These are phyloP conservation scores for Cladosporium colombiae DNA, from an alignment of 2,329 filamentous ascomycete species.

Conservation along the genomic window DNA sequence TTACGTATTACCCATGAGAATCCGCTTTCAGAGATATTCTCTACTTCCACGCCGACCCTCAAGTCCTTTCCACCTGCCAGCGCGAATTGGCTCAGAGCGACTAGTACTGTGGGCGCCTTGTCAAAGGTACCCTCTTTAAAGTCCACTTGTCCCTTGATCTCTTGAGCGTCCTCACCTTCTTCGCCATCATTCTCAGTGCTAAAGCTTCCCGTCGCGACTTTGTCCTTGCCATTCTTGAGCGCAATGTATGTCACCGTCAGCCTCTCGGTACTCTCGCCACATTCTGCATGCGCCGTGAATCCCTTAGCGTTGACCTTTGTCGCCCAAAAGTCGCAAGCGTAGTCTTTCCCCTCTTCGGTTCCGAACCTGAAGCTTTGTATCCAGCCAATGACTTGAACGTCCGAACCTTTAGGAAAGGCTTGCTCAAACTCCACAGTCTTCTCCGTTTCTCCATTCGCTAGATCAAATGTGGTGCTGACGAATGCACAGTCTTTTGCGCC, in stretches of 20 bases:
- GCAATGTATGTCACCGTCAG: slow-evolving; percentile 24
- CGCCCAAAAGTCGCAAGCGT: slow-evolving; percentile 21
- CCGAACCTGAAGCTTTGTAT: slow-evolving; percentile 23
- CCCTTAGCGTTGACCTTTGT: slow-evolving; percentile 21
- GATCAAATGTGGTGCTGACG: slow-evolving; percentile 13
- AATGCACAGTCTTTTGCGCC: slow-evolving; percentile 17
- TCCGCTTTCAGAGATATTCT: slow-evolving; percentile 10
- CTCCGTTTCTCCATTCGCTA: slow-evolving; percentile 17
- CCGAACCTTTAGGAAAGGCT: slow-evolving; percentile 17
- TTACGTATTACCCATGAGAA: slow-evolving; percentile 19
- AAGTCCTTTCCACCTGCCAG: slow-evolving; percentile 14
- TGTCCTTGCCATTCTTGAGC: slow-evolving; percentile 24
- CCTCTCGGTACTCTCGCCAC: slow-evolving; percentile 21
- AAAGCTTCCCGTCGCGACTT: slow-evolving; percentile 24
- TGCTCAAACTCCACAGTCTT: slow-evolving; percentile 16
- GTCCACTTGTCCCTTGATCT: slow-evolving; percentile 18
- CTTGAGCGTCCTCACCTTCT: slow-evolving; percentile 5
- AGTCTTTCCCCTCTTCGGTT: slow-evolving; percentile 15
- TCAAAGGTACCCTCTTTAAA: slow-evolving; percentile 22
- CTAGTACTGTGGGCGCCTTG: slow-evolving; percentile 24
- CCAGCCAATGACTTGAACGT: slow-evolving; percentile 21
- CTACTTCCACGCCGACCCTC: slow-evolving; percentile 18
- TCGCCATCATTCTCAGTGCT: slow-evolving; percentile 18
- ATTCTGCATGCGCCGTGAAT: slow-evolving; percentile 23
- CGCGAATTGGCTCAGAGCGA: slow-evolving; percentile 18